phyloP scores from a whole-genome alignment of 768 basidiomycete species.

The Thelephora ganbajun region DNA sequence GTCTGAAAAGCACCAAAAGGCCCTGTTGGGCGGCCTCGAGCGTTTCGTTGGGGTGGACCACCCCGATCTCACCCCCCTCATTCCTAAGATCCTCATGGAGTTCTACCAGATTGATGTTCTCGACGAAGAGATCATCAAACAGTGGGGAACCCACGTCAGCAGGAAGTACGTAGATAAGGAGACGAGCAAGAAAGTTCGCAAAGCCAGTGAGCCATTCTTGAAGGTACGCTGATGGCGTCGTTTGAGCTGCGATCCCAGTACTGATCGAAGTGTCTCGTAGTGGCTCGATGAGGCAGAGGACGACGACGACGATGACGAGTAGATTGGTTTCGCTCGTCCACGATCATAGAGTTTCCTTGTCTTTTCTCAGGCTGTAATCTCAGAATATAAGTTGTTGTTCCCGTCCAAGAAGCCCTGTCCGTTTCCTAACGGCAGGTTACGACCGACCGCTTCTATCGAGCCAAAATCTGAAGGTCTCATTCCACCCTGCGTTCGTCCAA shows the following conservation, averaged over 20 bases:
- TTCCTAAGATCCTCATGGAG: constrained; percentile 89
- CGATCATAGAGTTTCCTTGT: too few relatives aligned
- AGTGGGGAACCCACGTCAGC: constrained; percentile 94
- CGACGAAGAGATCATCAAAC: constrained; percentile 78
- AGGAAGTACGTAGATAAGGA: constrained; percentile 97
- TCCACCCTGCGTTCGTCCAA: too few relatives aligned
- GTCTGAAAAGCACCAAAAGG: constrained; percentile 92
- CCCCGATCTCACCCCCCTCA: constrained; percentile 52
- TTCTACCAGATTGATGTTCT: constrained; percentile 88
- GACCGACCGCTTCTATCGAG: too few relatives aligned
- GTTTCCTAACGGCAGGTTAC: too few relatives aligned
- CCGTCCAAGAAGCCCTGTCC: too few relatives aligned
- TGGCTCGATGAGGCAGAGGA: constrained; percentile 88
- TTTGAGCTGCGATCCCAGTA: background rate
- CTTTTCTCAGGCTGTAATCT: too few relatives aligned
- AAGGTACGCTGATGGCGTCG: constrained; percentile 34
- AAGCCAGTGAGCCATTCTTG: constrained; percentile 90
- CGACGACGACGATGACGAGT: constrained; percentile 41
- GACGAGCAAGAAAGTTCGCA: constrained; percentile 87
- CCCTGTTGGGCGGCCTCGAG: constrained; percentile 87
- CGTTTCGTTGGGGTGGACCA: constrained; percentile 64
- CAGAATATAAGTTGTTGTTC: too few relatives aligned
- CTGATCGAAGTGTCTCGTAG: constrained; percentile 20
- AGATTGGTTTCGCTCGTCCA: background rate
- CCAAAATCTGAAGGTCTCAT: too few relatives aligned